phyloP scores from a whole-genome alignment of 2,329 filamentous ascomycete species.

The Calonectria crousiana region DNA sequence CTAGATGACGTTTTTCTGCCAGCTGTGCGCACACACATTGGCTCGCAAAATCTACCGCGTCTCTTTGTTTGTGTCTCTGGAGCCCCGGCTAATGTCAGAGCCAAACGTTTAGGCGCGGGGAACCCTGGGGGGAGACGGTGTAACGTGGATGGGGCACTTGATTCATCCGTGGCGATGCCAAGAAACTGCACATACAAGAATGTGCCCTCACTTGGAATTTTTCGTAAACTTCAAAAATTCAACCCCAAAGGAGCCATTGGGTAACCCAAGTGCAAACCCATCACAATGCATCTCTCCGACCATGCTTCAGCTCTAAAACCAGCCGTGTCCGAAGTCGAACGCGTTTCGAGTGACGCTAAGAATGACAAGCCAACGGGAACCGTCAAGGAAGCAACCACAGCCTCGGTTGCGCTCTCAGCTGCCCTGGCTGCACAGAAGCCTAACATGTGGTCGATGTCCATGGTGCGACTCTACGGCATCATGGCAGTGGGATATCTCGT shows the following conservation, averaged over 20 bases:
- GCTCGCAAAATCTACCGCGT: background rate
- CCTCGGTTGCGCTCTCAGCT: background rate
- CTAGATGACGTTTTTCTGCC: background rate
- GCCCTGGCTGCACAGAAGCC: background rate
- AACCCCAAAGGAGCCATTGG: background rate
- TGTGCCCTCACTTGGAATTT: background rate
- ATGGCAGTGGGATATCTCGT: background rate
- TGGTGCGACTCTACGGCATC: background rate
- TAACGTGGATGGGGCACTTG: background rate
- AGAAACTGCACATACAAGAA: background rate
- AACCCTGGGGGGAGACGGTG: background rate
- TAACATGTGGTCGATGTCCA: background rate
- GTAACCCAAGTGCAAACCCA: background rate
- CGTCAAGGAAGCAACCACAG: background rate
- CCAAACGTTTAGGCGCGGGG: background rate
- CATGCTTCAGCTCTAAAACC: background rate
- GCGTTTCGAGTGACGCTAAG: background rate
- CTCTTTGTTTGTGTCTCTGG: background rate
- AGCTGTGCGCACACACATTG: background rate
- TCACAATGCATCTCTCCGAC: background rate
- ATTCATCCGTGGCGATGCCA: background rate
- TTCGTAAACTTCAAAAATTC: background rate
- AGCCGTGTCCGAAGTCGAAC: background rate
- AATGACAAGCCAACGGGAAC: background rate
- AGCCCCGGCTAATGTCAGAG: background rate